These are phyloP conservation scores for Termitomyces sp. DNA, from an alignment of 768 basidiomycete species.

Conservation along the genomic window DNA sequence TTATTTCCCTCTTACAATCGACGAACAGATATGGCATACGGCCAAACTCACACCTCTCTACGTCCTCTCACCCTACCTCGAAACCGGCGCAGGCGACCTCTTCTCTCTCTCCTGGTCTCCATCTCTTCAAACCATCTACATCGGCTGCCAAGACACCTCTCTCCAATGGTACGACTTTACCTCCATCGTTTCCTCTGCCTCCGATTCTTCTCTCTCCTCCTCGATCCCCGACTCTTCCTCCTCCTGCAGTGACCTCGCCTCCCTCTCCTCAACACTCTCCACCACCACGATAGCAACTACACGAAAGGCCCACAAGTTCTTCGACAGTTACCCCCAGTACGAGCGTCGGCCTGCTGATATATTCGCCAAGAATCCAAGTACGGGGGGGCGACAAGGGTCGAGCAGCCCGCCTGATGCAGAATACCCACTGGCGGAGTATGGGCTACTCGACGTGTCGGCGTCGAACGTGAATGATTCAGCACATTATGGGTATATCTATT, in stretches of 20 bases:
- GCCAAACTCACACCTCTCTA: conserved; percentile 61
- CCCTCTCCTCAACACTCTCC: conserved; percentile 26
- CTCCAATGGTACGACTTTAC: conserved; percentile 82
- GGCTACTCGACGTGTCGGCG: conserved; percentile 53
- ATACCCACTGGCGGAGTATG: conserved; percentile 25
- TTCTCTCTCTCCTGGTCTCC: conserved; percentile 83
- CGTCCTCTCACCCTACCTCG: conserved; percentile 72
- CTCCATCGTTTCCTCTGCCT: conserved; percentile 10
- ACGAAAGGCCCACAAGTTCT: conserved; percentile 80
- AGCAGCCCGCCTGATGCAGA: conserved; percentile 28
- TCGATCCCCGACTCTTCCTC: conserved; percentile 10
- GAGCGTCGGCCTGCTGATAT: conserved; percentile 67
- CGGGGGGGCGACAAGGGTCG: conserved; percentile 16
- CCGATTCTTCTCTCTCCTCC: conserved; percentile 5
- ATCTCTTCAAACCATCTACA: conserved; percentile 63
- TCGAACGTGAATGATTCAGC: conserved; percentile 81
- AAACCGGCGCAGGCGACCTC: conserved; percentile 81
- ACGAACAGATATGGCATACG: conserved; percentile 76
- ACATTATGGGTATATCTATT: conserved; percentile 94
- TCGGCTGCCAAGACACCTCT: conserved; percentile 92
- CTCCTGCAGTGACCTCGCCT: conserved; percentile 11
- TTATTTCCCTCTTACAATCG: neutral
- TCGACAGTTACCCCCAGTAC: conserved; percentile 82
- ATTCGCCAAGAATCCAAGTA: conserved; percentile 51
- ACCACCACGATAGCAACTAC: conserved; percentile 16